These are phyloP conservation scores for Aleurites moluccanus DNA, from an alignment of 441 rosid genomes.

Conservation along the genomic window DNA sequence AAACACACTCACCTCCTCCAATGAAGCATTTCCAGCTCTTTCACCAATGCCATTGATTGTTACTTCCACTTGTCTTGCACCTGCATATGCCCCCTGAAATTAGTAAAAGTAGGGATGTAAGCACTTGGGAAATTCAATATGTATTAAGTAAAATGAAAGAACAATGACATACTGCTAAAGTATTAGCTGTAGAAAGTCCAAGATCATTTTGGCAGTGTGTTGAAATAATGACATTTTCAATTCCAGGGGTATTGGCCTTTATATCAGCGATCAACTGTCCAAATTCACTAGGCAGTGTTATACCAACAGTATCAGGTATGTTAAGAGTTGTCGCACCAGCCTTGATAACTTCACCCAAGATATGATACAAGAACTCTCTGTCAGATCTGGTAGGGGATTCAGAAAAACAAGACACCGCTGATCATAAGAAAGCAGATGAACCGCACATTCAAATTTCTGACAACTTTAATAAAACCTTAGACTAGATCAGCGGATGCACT, in stretches of 20 bases:
- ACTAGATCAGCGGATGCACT: no score
- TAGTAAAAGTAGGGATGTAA: slow-evolving; percentile 25
- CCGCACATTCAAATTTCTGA: background rate
- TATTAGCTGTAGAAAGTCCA: slow-evolving; percentile 96
- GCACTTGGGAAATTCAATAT: slow-evolving; percentile 10
- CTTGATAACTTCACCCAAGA: slow-evolving; percentile 88
- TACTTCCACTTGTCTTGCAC: slow-evolving; percentile 92
- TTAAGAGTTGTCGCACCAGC: slow-evolving; percentile 91
- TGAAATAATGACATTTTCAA: slow-evolving; percentile 73
- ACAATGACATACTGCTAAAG: slow-evolving; percentile 58
- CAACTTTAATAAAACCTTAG: no score
- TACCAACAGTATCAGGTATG: slow-evolving; percentile 95
- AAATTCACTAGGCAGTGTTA: slow-evolving; percentile 71
- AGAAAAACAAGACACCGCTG: slow-evolving; percentile 8
- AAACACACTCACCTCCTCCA: slow-evolving; percentile 71
- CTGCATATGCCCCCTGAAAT: slow-evolving; percentile 78
- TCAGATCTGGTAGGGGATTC: slow-evolving; percentile 57
- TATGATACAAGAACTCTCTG: slow-evolving; percentile 74
- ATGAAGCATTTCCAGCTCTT: slow-evolving; percentile 96
- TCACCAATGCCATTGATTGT: slow-evolving; percentile 97
- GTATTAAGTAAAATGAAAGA: slow-evolving; percentile 13
- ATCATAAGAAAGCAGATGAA: background rate
- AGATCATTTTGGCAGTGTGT: slow-evolving; percentile 97
- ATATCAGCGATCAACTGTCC: slow-evolving; percentile 84
- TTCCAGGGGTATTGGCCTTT: slow-evolving; percentile 86